These are phyloP conservation scores for Cinnamomum micranthum DNA, from an alignment of 164 flowering plant genomes.

Conservation along the genomic window DNA sequence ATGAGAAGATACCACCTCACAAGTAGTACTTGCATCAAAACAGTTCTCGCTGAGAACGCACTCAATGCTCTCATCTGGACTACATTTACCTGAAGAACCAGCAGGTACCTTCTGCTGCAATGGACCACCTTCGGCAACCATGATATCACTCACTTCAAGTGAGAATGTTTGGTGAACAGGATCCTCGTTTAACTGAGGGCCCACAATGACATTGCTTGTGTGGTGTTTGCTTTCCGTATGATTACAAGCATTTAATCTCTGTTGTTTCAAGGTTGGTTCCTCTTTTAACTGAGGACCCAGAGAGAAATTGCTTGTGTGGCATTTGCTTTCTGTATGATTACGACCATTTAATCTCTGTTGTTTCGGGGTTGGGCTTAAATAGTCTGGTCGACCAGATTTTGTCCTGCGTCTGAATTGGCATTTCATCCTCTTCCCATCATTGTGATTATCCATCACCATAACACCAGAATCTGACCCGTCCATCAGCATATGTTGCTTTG, in stretches of 20 bases:
- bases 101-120: slow-evolving; percentile 25
- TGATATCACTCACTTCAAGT: slow-evolving; percentile 15
- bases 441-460: slow-evolving; percentile 6
- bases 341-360: slow-evolving; percentile 36
- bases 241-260: slow-evolving; percentile 37
- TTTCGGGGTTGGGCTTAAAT: slow-evolving; percentile 32
- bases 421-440: slow-evolving; percentile 22
- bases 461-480: slow-evolving; percentile 10
- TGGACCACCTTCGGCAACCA: slow-evolving; percentile 9
- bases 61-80: slow-evolving; percentile 23
- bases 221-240: slow-evolving; percentile 16
- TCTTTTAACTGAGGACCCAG: slow-evolving; percentile 16
- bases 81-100: slow-evolving; percentile 20
- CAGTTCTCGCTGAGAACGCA: slow-evolving; percentile 9
- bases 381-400: slow-evolving; percentile 24
- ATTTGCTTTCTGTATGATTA: slow-evolving; percentile 20
- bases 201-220: slow-evolving; percentile 9
- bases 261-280: slow-evolving; percentile 11
- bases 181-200: slow-evolving; percentile 18
- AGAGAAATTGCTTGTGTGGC: slow-evolving; percentile 10
- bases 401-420: slow-evolving; percentile 22
- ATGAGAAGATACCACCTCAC: slow-evolving; percentile 17
- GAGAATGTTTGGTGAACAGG: slow-evolving; percentile 9
- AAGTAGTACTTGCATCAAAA: slow-evolving; percentile 1
- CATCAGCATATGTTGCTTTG: slow-evolving; percentile 7